A percentile compares a stretch with the other conserved stretches of the same genome.
These are phyloP conservation scores for Clarireedia sp. DNA, from an alignment of 2,329 filamentous ascomycete species.

Conservation along the genomic window DNA sequence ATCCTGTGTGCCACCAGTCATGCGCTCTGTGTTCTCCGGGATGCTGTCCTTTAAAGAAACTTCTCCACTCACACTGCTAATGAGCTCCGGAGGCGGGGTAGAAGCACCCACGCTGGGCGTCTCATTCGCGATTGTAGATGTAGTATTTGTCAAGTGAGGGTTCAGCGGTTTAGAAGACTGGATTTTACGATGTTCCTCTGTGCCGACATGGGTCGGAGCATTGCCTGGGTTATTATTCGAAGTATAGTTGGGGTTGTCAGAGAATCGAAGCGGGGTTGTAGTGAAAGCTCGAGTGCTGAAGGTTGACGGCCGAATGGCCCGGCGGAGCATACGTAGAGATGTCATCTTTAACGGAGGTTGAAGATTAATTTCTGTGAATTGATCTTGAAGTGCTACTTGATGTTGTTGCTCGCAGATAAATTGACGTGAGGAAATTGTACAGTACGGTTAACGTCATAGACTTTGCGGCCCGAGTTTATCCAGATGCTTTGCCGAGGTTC, in stretches of 20 bases:
- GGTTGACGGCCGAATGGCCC: neutral
- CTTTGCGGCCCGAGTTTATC: neutral
- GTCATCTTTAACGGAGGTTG: neutral
- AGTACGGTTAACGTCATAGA: neutral
- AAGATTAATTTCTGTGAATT: neutral
- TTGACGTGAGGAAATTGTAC: neutral
- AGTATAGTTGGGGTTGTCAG: neutral
- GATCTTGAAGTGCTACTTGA: neutral
- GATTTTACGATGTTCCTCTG: conserved; percentile 44
- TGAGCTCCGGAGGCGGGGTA: conserved; percentile 50
- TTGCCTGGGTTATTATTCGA: conserved; percentile 19
- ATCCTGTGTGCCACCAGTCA: conserved; percentile 56
- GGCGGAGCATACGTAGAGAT: conserved; percentile 3
- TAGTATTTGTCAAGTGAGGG: conserved; percentile 56
- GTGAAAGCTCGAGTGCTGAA: conserved; percentile 1
- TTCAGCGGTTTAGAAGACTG: conserved; percentile 51
- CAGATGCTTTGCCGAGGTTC: neutral
- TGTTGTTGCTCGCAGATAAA: neutral
- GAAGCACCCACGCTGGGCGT: conserved; percentile 52
- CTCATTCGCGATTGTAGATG: conserved; percentile 53
- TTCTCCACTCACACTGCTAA: conserved; percentile 46
- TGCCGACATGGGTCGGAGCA: conserved; percentile 39
- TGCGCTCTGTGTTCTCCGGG: conserved; percentile 54
- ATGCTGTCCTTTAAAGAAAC: conserved; percentile 52
- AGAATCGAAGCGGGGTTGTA: conserved; percentile 4